Conservation (phyloP, 345 rosid species). For the Corchorus capsularis region DNA sequence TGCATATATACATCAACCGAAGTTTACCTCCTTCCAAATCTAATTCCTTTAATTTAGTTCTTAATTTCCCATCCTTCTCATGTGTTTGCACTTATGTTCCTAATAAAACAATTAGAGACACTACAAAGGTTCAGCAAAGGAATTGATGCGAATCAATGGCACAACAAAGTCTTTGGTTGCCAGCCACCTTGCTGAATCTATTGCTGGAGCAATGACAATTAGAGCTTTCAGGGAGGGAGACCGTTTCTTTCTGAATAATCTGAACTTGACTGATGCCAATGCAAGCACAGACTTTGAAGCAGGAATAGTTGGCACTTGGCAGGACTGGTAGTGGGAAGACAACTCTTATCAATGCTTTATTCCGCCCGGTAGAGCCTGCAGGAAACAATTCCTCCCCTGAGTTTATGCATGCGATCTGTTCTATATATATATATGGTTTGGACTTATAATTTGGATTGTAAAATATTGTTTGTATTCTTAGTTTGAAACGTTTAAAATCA, state of each 20-base stretch:
- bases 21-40: background rate
- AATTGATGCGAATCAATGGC: background rate
- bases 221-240: conserved; percentile 60
- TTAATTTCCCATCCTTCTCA: background rate
- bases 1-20: background rate
- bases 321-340: conserved; percentile 68
- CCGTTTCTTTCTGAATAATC: conserved; percentile 51
- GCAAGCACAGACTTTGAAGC: no score
- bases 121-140: conserved; percentile 57
- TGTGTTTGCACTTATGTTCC: background rate
- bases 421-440: no score
- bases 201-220: conserved; percentile 58
- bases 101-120: conserved; percentile 39
- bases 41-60: background rate
- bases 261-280: conserved; percentile 29
- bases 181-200: conserved; percentile 44
- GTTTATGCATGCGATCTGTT: no score
- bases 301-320: conserved; percentile 33
- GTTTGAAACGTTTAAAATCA: no score
- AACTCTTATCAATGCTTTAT: conserved; percentile 47
- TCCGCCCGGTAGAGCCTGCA: no score
- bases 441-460: no score
- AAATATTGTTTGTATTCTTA: no score
- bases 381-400: no score
- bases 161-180: no score